Conservation (phyloP, 768 basidiomycete genomes). For the Vararia minispora region DNA sequence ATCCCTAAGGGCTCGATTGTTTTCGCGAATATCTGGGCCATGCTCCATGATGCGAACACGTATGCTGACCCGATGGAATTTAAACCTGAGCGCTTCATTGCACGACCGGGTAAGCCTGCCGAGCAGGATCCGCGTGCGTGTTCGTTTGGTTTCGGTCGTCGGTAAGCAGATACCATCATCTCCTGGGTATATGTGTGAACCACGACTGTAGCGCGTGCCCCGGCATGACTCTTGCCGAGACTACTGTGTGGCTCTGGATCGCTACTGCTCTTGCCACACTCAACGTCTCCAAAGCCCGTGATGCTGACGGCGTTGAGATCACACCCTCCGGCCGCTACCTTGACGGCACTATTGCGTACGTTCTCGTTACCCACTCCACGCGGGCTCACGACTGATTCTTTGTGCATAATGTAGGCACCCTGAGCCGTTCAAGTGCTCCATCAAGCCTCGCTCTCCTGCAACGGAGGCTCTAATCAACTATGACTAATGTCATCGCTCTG, state of each 20-base stretch:
- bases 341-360: not conserved
- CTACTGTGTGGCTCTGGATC: not conserved
- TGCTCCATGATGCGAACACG: not conserved
- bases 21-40: too few relatives aligned
- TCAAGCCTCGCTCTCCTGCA: slow-evolving; percentile 19
- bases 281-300: not conserved
- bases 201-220: too few relatives aligned
- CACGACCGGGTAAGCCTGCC: not conserved
- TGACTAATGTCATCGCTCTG: not conserved
- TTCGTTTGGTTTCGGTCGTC: slow-evolving; percentile 2
- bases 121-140: not conserved
- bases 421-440: slow-evolving; percentile 11
- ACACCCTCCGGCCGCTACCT: not conserved
- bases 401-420: slow-evolving; percentile 16
- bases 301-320: not conserved
- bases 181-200: too few relatives aligned
- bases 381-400: slow-evolving; percentile 19
- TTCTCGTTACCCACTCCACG: not conserved
- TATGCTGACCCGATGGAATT: slow-evolving; percentile 2
- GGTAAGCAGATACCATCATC: slow-evolving; percentile 8
- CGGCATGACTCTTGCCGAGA: not conserved
- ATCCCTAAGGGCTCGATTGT: too few relatives aligned
- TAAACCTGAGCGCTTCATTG: slow-evolving; percentile 2
- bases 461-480: slow-evolving; percentile 16
- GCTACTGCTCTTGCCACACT: not conserved